Base-by-base conservation (phyloP, 352 stramenopile species). In the Blastocystis sp. region DNA sequence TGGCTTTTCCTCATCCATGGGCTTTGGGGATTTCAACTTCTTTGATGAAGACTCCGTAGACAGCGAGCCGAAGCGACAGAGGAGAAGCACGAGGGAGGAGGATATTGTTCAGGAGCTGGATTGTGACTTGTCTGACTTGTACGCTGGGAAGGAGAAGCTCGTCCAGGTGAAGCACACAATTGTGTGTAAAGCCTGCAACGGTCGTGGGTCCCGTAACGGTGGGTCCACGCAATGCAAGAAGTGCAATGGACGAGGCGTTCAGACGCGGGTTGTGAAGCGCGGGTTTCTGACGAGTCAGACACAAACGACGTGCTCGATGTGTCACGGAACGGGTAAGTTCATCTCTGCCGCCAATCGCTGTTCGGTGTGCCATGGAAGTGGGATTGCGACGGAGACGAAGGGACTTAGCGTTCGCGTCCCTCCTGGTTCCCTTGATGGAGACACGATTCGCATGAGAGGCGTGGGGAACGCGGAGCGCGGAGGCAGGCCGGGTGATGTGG, bases 41-140 rank as follows among this genome's bases (percentile, higher is more conserved):
- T 11, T 76, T 52, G 14, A 17, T 9, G 7, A 24, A 69, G 7
- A 19, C 10, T 11, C 21, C 21, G 9, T 69, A 17, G n/a, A 14
- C n/a, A 42, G 10, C n/a, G n/a, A 42, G 62, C 21, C 28, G 28
- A 21, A 69, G 21, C n/a, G 34, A 7, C 34, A n/a, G 17, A 9
- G 11, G 7, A 9, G 43, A 11, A 59, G 21, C 24, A 7, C 17
- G 10, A 19, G 65, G 89, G 91, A 91, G 0, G 76, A 91, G 42
- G 64, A 94, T 28, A 95, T 97, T 74, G 78, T 91, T 2, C 68
- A 90, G 45, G 91, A 95, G 45, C 81, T 97, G 43, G 87, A 91
- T 24, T 96, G 94, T 76, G 92, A 92, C 6, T 89, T 97, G 19
- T 92, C 96, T 80, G 95, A 98, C 89, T 92, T 98, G 4, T 98